Conservation (phyloP, 306 rosid genomes). For the Vigna reflexopilosa region DNA sequence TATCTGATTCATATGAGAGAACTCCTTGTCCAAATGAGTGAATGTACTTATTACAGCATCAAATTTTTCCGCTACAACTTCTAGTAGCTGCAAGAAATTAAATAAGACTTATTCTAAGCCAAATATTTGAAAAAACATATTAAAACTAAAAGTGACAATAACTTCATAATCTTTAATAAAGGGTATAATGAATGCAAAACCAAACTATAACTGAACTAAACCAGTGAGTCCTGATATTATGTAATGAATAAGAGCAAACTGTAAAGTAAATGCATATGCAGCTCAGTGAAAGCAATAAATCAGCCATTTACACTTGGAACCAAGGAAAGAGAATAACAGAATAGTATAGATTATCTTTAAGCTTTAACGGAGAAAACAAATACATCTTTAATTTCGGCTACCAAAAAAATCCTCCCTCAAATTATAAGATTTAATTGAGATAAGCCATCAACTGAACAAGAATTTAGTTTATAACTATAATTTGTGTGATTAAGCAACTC, state of each 20-base stretch:
- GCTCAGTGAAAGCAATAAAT: conserved; percentile 22
- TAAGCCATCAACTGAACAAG: conserved; percentile 2
- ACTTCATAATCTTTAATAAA: conserved; percentile 28
- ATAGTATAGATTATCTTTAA: background rate
- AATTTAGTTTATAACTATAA: background rate
- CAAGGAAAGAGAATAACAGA: conserved; percentile 15
- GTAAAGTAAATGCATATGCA: conserved; percentile 8
- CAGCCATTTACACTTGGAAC: conserved; percentile 23
- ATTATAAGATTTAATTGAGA: conserved; percentile 1
- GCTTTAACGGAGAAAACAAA: background rate
- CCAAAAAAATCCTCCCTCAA: conserved; percentile 1
- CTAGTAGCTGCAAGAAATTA: conserved; percentile 76
- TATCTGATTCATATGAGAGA: conserved; percentile 80
- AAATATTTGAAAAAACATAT: conserved; percentile 32
- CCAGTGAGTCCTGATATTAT: conserved; percentile 8
- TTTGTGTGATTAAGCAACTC: background rate
- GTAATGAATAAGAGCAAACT: conserved; percentile 12
- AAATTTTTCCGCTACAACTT: conserved; percentile 80
- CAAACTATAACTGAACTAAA: conserved; percentile 16
- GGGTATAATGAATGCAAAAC: background rate
- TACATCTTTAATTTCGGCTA: conserved; percentile 5
- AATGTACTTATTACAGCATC: conserved; percentile 74
- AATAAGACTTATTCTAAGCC: background rate
- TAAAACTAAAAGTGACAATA: conserved; percentile 27
- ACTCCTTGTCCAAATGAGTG: conserved; percentile 93